Conservation (phyloP, 352 stramenopile genomes). For the Globisporangium uncinulatum region DNA sequence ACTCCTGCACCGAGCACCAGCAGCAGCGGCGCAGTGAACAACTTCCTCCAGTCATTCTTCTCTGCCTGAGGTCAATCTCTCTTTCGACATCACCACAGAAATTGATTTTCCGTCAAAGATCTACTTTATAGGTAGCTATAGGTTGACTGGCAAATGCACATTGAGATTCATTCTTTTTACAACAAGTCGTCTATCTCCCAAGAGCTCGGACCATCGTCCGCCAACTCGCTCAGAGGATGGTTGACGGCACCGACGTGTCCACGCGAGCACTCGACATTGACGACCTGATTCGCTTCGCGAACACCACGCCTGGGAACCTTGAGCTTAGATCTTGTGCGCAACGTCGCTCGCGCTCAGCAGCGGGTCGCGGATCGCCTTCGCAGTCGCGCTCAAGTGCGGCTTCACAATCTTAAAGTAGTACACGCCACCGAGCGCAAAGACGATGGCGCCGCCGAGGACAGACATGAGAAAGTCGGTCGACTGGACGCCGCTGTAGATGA, state of each 20-base stretch:
- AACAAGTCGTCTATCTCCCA: no score
- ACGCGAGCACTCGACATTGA: not conserved
- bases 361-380: conserved; percentile 32
- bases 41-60: conserved; percentile 18
- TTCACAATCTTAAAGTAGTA: conserved; percentile 43
- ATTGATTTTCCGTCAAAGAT: not conserved
- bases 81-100: not conserved
- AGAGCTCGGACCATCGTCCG: no score
- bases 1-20: not conserved
- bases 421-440: conserved; percentile 39
- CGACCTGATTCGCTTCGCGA: not conserved
- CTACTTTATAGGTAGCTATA: not conserved
- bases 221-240: no score
- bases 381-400: conserved; percentile 20
- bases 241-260: no score
- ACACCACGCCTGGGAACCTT: not conserved
- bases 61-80: not conserved
- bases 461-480: conserved; percentile 58
- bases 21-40: conserved; percentile 1
- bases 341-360: conserved; percentile 28
- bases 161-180: not conserved
- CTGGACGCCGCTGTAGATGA: conserved; percentile 56
- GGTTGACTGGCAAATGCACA: not conserved
- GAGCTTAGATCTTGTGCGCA: conserved; percentile 15
- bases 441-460: conserved; percentile 43